phyloP scores from a whole-genome alignment of 2,329 filamentous ascomycete genomes.

The Penicillium hesseltinei region DNA sequence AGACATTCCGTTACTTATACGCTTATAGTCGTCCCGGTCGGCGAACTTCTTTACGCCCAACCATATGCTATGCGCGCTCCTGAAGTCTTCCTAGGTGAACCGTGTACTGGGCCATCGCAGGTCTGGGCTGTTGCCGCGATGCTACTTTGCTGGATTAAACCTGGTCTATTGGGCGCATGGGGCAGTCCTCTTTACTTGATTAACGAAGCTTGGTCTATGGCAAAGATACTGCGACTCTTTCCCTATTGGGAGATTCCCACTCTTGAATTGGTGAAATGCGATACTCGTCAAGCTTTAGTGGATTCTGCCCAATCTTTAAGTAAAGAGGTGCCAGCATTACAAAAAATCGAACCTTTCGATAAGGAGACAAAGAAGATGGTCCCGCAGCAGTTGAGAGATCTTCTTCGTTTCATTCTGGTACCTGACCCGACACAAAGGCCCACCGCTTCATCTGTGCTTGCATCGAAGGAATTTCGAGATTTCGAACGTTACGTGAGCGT shows the following conservation, averaged over 20 bases:
- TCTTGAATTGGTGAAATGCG: background rate
- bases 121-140: background rate
- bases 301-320: background rate
- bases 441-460: background rate
- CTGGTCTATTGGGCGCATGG: background rate
- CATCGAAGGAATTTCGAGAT: background rate
- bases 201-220: background rate
- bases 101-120: background rate
- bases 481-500: background rate
- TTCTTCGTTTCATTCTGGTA: background rate
- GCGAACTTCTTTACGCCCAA: background rate
- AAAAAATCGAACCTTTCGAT: background rate
- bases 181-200: background rate
- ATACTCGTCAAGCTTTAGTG: background rate
- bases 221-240: background rate
- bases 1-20: background rate
- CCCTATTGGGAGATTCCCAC: background rate
- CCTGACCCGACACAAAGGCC: background rate
- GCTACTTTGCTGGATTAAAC: constrained; percentile 1
- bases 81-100: background rate
- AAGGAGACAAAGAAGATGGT: background rate
- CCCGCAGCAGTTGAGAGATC: background rate
- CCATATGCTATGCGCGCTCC: background rate
- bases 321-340: background rate
- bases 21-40: background rate